Percentiles rank a stretch among this genome's conserved stretches.
Evolutionary conservation across 2,329 filamentous ascomycete species (phyloP).

Genomic region (Sclerotinia nivalis): DNA sequence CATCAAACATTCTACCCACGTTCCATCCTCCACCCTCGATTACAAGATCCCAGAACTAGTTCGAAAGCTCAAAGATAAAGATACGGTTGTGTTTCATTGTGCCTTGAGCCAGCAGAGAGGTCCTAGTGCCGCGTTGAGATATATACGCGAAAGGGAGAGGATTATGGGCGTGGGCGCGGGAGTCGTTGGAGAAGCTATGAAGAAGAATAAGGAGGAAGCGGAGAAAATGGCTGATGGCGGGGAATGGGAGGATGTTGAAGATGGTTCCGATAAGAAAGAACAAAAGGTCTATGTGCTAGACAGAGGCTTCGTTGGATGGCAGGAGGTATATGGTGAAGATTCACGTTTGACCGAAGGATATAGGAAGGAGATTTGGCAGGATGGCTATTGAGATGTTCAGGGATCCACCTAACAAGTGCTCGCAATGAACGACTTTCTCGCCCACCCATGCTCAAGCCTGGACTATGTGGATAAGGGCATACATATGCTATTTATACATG

Average conservation of each 20-base stretch:
- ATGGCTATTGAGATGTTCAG: slow-evolving; percentile 34
- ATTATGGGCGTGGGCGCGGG: slow-evolving; percentile 39
- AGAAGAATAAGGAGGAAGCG: slow-evolving; percentile 33
- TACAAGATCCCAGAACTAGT: slow-evolving; percentile 79
- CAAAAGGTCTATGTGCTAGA: slow-evolving; percentile 84
- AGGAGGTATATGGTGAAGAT: slow-evolving; percentile 79
- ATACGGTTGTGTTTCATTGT: slow-evolving; percentile 92
- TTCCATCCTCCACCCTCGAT: slow-evolving; percentile 73
- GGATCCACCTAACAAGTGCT: neutral
- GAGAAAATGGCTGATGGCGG: slow-evolving; percentile 38
- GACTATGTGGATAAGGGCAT: neutral
- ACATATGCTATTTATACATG: neutral
- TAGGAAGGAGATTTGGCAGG: slow-evolving; percentile 77
- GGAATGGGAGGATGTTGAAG: slow-evolving; percentile 39
- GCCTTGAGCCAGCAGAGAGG: slow-evolving; percentile 88
- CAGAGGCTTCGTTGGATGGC: slow-evolving; percentile 84
- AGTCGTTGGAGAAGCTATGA: slow-evolving; percentile 30
- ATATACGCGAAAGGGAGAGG: slow-evolving; percentile 69
- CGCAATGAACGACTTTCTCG: neutral
- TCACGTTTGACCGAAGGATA: slow-evolving; percentile 80
- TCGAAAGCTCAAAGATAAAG: slow-evolving; percentile 71
- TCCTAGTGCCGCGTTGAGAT: slow-evolving; percentile 78
- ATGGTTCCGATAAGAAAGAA: slow-evolving; percentile 38
- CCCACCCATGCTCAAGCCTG: neutral
- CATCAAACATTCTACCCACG: slow-evolving; percentile 74